Evolutionary conservation across 805 yeast species (phyloP).

Genomic region (Cyberlindnera xylosilytica): DNA sequence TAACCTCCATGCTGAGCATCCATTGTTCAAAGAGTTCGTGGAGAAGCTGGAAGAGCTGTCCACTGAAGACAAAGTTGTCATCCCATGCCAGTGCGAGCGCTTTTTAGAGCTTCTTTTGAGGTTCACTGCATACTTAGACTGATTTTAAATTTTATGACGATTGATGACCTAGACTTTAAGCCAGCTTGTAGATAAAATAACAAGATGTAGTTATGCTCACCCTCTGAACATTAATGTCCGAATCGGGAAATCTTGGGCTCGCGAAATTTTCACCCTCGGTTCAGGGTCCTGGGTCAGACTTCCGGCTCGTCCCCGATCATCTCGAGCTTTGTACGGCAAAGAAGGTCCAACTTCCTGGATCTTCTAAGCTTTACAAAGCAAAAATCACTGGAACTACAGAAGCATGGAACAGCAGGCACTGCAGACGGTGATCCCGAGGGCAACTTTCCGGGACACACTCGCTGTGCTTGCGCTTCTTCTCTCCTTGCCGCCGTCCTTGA

Average conservation of each 20-base stretch:
- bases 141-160: neutral
- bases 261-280: no score
- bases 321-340: no score
- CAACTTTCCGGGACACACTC: constrained; percentile 23
- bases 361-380: no score
- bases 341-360: no score
- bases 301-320: no score
- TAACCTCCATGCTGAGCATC: neutral
- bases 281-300: no score
- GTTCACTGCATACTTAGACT: neutral
- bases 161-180: no score
- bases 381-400: neutral
- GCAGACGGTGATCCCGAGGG: constrained; percentile 18
- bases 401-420: constrained; percentile 2
- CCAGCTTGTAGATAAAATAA: no score
- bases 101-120: neutral
- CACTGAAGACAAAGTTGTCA: neutral
- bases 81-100: neutral
- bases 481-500: constrained; percentile 23
- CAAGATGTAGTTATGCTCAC: no score
- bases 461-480: constrained; percentile 24
- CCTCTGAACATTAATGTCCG: no score
- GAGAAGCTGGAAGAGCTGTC: neutral
- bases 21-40: neutral
- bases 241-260: no score